Evolutionary conservation across 2,329 filamentous ascomycete species (phyloP).

Genomic region (Colletotrichum horii): DNA sequence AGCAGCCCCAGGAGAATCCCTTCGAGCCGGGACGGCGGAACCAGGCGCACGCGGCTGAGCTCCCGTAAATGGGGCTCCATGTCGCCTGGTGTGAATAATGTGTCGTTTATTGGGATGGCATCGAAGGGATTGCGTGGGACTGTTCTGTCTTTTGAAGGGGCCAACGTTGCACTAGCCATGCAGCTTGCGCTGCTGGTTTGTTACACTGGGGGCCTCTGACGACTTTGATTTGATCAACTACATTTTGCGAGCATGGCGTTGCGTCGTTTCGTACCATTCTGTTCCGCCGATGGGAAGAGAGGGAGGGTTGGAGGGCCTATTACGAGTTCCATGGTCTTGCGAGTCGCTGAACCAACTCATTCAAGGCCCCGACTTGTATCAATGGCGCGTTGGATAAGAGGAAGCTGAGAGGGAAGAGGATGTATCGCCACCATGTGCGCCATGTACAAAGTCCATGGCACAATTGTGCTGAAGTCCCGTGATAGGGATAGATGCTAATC

Average conservation of each 20-base stretch:
- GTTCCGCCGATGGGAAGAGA: neutral
- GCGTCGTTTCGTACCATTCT: neutral
- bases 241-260: constrained; percentile 18
- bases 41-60: neutral
- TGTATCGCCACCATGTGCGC: neutral
- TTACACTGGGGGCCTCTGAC: neutral
- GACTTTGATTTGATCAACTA: constrained; percentile 1
- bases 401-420: neutral
- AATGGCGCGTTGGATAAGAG: neutral
- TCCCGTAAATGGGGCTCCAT: neutral
- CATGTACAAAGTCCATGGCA: neutral
- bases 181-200: neutral
- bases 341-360: neutral
- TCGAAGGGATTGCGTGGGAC: neutral
- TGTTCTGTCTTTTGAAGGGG: neutral
- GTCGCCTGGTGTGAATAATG: neutral
- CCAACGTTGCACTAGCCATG: neutral
- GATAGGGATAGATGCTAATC: neutral
- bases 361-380: neutral
- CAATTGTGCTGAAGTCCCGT: neutral
- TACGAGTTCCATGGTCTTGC: neutral
- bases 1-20: neutral
- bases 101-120: neutral
- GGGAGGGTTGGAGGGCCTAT: neutral
- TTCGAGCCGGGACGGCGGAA: constrained; percentile 16